Evolutionary conservation across 495 filamentous ascomycete species (phyloP).

Genomic region (Annulohypoxylon stygium): DNA sequence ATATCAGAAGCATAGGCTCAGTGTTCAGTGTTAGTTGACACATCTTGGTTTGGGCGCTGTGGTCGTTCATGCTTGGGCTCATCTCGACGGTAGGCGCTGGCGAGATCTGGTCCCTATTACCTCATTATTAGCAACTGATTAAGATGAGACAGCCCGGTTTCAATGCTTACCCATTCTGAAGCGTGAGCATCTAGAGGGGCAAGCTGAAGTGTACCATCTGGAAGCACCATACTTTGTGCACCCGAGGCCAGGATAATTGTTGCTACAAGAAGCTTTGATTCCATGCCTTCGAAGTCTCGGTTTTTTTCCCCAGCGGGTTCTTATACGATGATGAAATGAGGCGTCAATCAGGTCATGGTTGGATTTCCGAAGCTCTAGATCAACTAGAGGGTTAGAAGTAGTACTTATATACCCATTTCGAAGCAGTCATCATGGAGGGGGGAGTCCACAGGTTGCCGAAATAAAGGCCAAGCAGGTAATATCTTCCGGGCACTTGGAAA

Average conservation of each 20-base stretch:
- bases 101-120: conserved; percentile 33
- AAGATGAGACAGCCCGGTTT: too few species aligned
- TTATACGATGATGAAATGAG: not conserved
- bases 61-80: conserved; percentile 13
- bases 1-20: too few species aligned
- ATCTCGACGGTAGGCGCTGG: conserved; percentile 32
- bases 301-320: not conserved
- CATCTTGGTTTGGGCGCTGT: not conserved
- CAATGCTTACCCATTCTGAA: conserved; percentile 30
- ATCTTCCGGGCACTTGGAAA: not conserved
- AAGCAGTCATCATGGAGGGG: not conserved
- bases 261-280: conserved; percentile 22
- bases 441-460: not conserved
- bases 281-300: conserved; percentile 23
- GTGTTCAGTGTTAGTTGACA: not conserved
- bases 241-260: conserved; percentile 29
- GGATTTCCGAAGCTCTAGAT: not conserved
- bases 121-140: not conserved
- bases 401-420: not conserved
- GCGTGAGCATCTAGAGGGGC: conserved; percentile 40
- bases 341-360: not conserved
- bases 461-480: not conserved
- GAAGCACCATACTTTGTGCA: conserved; percentile 26
- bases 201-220: conserved; percentile 31
- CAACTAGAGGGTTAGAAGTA: not conserved